Evolutionary conservation across 2,329 filamentous ascomycete genomes (phyloP).

Genomic region (Ilyonectria robusta): DNA sequence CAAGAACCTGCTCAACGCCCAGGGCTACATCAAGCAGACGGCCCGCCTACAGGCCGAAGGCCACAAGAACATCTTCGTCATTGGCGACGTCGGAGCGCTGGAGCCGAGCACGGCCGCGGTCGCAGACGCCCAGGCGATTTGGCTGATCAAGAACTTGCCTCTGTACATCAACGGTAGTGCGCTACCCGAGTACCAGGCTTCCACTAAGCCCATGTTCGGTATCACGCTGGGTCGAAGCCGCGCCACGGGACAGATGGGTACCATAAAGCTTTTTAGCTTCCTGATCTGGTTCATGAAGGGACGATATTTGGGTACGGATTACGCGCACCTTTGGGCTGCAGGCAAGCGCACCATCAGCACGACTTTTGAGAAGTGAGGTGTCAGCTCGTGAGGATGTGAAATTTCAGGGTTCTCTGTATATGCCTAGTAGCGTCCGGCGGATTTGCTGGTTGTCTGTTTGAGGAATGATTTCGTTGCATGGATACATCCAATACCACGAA

Average conservation of each 20-base stretch:
- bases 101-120: constrained; percentile 56
- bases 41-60: neutral
- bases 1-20: neutral
- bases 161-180: neutral
- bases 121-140: constrained; percentile 50
- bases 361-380: no score
- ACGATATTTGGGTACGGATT: neutral
- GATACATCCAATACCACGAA: no score
- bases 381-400: no score
- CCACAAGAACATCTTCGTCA: constrained; percentile 10
- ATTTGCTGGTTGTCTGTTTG: no score
- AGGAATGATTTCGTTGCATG: no score
- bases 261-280: neutral
- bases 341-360: no score
- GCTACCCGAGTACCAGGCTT: neutral
- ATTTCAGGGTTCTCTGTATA: no score
- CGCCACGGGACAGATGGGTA: neutral
- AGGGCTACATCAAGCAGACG: neutral
- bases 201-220: neutral
- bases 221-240: neutral
- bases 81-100: constrained; percentile 61
- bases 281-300: neutral
- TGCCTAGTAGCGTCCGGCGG: no score
- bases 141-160: neutral
- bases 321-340: neutral